Base-by-base conservation (phyloP, 352 stramenopile genomes). In the Plasmopara halstedii region DNA sequence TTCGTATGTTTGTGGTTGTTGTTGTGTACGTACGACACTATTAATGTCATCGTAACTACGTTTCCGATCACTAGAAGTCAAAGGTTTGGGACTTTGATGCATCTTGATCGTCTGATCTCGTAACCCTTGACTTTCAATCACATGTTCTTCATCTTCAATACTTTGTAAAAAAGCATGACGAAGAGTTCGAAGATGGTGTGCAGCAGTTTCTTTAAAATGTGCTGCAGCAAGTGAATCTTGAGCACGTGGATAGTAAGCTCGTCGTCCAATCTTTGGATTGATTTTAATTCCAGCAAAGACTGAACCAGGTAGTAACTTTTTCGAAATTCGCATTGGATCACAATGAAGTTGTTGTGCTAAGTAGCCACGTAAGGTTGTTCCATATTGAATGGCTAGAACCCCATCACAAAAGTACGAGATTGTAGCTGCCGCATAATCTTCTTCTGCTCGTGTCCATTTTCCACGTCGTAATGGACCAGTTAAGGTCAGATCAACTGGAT, bases 291-390 rank as follows among this genome's bases (percentile, higher is more conserved):
- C 73, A 22, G 69, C 70, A 37, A 87, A 83, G 21, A 77, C 63
- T 1, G 59, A 68, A 4, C 74, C 74, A 0, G 74, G 71, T 33
- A 86, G 55, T 20, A 88, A 54, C 53, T 88, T 88, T 69, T 88
- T 88, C 31, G 76, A 88, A 50, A 88, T 80, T 13, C 76, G 66
- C 76, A 88, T 88, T 18, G 76, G 76, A 40, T 83, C 69, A 53
- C 76, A 88, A 50, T 88, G 69, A 1, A 88, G 56, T 36, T 82
- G 63, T 46, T 83, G 64, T 2, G 76, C 76, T 27, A 88, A 56
- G 55, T 82, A 88, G 18, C 73, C 70, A n/a, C 76, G 69, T 22
- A 88, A 56, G 13, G 70, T 84, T 38, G 77, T 85, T 50, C 77
- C 77, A 56, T 83, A 84, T 53, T 83, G 72, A 23, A 89, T 70